phyloP scores from a whole-genome alignment of 1,284 basidiomycete species.

The Ceratobasidium sp. region DNA sequence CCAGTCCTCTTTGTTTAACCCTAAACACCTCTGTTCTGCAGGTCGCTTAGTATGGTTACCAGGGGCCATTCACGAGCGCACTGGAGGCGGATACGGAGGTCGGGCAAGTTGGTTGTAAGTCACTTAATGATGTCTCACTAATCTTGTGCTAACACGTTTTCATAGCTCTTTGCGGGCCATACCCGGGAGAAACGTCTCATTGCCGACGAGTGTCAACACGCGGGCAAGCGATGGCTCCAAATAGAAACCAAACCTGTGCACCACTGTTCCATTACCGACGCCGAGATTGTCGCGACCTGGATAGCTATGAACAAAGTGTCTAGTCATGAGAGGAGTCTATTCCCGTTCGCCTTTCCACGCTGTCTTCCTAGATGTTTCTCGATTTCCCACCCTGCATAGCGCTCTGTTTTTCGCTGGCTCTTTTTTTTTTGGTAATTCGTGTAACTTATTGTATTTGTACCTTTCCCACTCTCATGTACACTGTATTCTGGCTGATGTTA shows the following conservation, averaged over 20 bases:
- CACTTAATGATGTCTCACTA: background rate
- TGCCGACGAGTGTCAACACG: conserved; percentile 42
- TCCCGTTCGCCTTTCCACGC: conserved; percentile 27
- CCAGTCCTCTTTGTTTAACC: background rate
- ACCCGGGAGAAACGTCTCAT: conserved; percentile 42
- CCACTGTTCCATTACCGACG: conserved; percentile 40
- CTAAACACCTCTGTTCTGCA: background rate
- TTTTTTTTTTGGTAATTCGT: conserved; percentile 5
- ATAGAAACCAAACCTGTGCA: conserved; percentile 37
- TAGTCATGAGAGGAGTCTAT: conserved; percentile 1
- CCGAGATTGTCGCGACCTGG: conserved; percentile 39
- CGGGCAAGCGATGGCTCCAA: conserved; percentile 44
- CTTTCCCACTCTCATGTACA: background rate
- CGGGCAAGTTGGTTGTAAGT: conserved; percentile 33
- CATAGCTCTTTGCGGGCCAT: conserved; percentile 32
- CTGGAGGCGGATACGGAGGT: conserved; percentile 36
- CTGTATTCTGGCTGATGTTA: background rate
- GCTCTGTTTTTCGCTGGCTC: background rate
- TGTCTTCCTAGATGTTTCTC: conserved; percentile 41
- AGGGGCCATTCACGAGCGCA: conserved; percentile 33
- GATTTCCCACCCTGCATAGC: conserved; percentile 19
- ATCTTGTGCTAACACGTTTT: background rate
- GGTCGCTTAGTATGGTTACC: conserved; percentile 31
- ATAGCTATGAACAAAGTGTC: conserved; percentile 37
- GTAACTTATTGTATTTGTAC: conserved; percentile 35